Evolutionary conservation across 2,329 filamentous ascomycete genomes (phyloP).

Genomic region (Nigrospora oryzae): DNA sequence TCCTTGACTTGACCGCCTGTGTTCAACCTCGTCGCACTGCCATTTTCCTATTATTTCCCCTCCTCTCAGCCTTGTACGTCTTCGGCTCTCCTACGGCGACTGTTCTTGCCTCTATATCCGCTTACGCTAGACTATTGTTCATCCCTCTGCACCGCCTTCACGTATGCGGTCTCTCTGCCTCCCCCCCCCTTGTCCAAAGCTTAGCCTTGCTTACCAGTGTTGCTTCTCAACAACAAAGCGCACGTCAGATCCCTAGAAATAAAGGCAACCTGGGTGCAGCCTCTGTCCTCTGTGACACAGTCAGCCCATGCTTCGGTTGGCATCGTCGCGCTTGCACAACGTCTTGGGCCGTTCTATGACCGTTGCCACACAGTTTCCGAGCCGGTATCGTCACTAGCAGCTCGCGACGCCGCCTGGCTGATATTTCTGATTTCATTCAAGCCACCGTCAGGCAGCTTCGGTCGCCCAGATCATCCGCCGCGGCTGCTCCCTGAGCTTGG

Average conservation of each 20-base stretch:
- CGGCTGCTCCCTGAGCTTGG: too few relatives aligned
- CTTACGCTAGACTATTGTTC: background rate
- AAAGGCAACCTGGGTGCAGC: background rate
- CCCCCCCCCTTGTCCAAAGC: too few relatives aligned
- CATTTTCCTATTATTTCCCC: background rate
- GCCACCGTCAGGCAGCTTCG: too few relatives aligned
- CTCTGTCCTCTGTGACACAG: conserved; percentile 2
- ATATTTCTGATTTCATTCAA: too few relatives aligned
- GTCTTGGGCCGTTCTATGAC: background rate
- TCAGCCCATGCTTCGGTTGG: background rate
- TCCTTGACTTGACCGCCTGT: background rate
- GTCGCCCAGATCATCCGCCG: too few relatives aligned
- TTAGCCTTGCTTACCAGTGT: too few relatives aligned
- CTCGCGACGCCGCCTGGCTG: too few relatives aligned
- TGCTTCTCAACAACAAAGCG: too few relatives aligned
- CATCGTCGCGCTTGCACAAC: background rate
- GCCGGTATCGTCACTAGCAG: too few relatives aligned
- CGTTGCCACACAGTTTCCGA: too few relatives aligned
- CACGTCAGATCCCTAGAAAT: too few relatives aligned
- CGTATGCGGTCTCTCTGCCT: too few relatives aligned
- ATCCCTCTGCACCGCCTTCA: background rate
- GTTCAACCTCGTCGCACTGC: background rate
- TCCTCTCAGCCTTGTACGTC: background rate
- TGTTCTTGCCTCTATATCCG: background rate
- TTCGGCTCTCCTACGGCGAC: background rate